Conservation (phyloP, 108 stramenopile species). For the Nitzschia putrida region DNA sequence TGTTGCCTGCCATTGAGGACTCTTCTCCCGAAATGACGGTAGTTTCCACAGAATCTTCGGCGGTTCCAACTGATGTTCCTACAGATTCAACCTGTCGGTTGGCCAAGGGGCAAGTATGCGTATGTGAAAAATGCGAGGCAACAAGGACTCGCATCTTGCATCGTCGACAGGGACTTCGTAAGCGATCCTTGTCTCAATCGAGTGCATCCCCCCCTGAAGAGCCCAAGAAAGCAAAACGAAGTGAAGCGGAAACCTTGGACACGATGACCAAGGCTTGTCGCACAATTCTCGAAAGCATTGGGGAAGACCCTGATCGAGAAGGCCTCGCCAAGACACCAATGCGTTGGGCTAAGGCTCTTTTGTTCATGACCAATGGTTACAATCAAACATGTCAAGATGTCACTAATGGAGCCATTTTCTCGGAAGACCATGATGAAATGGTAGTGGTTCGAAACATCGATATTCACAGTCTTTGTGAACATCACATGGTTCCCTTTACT, state of each 20-base stretch:
- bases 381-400: conserved; percentile 68
- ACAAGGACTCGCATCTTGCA: conserved; percentile 42
- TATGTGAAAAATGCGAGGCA: conserved; percentile 49
- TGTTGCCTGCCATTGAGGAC: neutral
- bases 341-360: conserved; percentile 94
- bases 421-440: conserved; percentile 91
- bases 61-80: conserved; percentile 31
- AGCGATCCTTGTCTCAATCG: conserved; percentile 13
- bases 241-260: conserved; percentile 37
- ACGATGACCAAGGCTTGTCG: conserved; percentile 85
- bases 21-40: conserved; percentile 21
- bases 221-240: conserved; percentile 14
- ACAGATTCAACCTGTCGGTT: conserved; percentile 20
- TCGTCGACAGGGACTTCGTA: conserved; percentile 15
- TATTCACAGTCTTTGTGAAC: conserved; percentile 95
- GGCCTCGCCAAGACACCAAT: conserved; percentile 91
- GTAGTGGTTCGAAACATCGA: conserved; percentile 97
- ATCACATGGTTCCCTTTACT: conserved; percentile 98
- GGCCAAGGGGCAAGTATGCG: conserved; percentile 43
- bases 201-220: conserved; percentile 6
- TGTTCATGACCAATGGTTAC: conserved; percentile 93
- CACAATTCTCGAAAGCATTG: conserved; percentile 94
- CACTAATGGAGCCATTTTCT: conserved; percentile 92
- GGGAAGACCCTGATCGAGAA: conserved; percentile 93
- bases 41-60: conserved; percentile 24